Evolutionary conservation across 192 early-diverging fungal species (phyloP), one percentile per base, ranked within the genome.

Genomic region (Coemansia sp.): DNA sequence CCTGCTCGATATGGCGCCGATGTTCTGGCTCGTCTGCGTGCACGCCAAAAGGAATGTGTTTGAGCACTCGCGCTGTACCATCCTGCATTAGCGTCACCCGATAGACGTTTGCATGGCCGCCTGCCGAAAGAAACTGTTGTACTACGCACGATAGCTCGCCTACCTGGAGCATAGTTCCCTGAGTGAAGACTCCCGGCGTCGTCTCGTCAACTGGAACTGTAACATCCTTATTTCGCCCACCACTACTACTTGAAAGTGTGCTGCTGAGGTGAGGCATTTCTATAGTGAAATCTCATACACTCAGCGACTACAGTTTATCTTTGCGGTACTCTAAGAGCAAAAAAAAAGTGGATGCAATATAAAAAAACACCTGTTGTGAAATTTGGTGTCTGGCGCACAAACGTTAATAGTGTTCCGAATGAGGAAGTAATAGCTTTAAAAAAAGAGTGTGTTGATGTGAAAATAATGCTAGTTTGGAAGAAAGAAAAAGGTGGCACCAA

Each of bases 81-180:
- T 74, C 75, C 47, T 79, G 81, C 38, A 82, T 68, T 6, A 87
- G 71, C 5, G 76, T 73, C 1, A 91, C 93, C 47, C 92, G 65
- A 65, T 98, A 98, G 22, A 98, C 88, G 78, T 96, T 91, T 10
- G 96, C 93, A 65, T 94, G 92, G 6, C 93, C 94, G 49, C 95
- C 77, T 4, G 64, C 58, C 9, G 68, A 65, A 12, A 79, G 60
- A 49, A 74, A 79, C 28, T 58, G 77, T 71, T 79, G 60, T 10
- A 79, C 68, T 22, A 74, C 71, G 24, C 77, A 79, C 19, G 77
- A 63, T 48, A 67, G 64, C 49, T 31, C 60, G 52, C 56, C 65
- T 8, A 79, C 77, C 61, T 73, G 71, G 41, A 79, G 64, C 53
- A 74, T 52, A 19, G 71, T 79, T 25, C 77, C 77, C 54, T 70